phyloP scores from a whole-genome alignment of 495 filamentous ascomycete species.

The Annulohypoxylon moriforme region DNA sequence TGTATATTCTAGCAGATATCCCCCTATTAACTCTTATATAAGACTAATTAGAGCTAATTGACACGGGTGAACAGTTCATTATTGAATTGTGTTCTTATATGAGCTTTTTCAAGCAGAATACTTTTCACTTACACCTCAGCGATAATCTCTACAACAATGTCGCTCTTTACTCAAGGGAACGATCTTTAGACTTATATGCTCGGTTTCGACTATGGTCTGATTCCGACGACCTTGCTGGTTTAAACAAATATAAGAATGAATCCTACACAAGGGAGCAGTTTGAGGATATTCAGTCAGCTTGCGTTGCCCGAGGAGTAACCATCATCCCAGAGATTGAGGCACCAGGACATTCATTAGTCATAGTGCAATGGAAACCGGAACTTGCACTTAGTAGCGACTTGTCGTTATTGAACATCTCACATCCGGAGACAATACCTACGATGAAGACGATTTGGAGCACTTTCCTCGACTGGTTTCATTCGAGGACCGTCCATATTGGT shows the following conservation, averaged over 20 bases:
- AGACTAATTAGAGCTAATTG: not conserved
- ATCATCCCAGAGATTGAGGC: conserved; percentile 66
- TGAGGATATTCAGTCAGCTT: conserved; percentile 57
- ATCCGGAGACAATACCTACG: conserved; percentile 63
- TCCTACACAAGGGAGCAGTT: conserved; percentile 60
- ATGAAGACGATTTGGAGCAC: conserved; percentile 64
- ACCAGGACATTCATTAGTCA: conserved; percentile 62
- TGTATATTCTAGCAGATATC: conserved; percentile 8
- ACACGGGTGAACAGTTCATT: conserved; percentile 52
- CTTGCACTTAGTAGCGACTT: conserved; percentile 57
- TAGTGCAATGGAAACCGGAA: conserved; percentile 64
- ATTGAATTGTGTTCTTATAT: conserved; percentile 63
- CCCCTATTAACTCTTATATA: no score
- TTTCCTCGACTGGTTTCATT: conserved; percentile 64
- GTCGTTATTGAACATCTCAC: conserved; percentile 62
- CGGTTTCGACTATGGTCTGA: conserved; percentile 59
- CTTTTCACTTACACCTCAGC: conserved; percentile 64
- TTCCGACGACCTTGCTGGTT: conserved; percentile 51
- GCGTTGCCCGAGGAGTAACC: conserved; percentile 61
- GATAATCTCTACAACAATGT: conserved; percentile 62
- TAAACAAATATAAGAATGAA: conserved; percentile 60
- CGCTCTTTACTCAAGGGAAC: conserved; percentile 51
- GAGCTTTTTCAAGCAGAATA: conserved; percentile 67
- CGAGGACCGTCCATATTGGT: conserved; percentile 64
- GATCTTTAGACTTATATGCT: conserved; percentile 56